Evolutionary conservation across 2,329 filamentous ascomycete genomes (phyloP).

Genomic region (Neoscytalidium dimidiatum): DNA sequence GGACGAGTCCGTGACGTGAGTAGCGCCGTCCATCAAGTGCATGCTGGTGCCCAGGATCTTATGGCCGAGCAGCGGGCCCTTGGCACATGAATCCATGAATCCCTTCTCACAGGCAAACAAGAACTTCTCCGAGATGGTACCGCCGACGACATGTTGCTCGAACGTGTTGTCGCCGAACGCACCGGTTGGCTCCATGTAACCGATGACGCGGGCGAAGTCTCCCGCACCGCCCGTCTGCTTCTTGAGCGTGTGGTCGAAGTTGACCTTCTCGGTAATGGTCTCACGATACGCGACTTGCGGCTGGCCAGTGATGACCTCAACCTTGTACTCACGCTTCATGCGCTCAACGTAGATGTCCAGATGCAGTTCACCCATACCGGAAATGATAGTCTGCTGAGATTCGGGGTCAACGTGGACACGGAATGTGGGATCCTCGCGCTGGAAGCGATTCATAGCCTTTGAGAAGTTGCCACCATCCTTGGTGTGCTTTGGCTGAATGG

Average conservation of each 20-base stretch:
- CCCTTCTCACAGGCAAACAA: slow-evolving; percentile 93
- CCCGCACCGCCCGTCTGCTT: slow-evolving; percentile 95
- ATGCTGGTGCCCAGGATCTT: slow-evolving; percentile 86
- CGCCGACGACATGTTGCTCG: slow-evolving; percentile 83
- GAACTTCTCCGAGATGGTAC: slow-evolving; percentile 93
- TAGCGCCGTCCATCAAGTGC: slow-evolving; percentile 94
- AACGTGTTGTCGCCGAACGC: slow-evolving; percentile 76
- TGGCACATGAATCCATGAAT: slow-evolving; percentile 78
- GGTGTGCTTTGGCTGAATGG: slow-evolving; percentile 92
- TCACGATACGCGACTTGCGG: slow-evolving; percentile 97
- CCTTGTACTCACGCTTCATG: slow-evolving; percentile 93
- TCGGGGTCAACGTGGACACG: slow-evolving; percentile 89
- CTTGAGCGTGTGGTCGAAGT: slow-evolving; percentile 92
- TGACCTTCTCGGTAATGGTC: slow-evolving; percentile 76
- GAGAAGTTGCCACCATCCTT: slow-evolving; percentile 93
- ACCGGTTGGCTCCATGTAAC: slow-evolving; percentile 85
- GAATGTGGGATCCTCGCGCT: slow-evolving; percentile 97
- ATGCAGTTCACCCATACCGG: slow-evolving; percentile 96
- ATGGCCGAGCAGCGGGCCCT: slow-evolving; percentile 90
- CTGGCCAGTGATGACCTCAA: slow-evolving; percentile 93
- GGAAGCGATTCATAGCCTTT: slow-evolving; percentile 98
- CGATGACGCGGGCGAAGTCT: slow-evolving; percentile 90
- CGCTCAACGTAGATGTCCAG: slow-evolving; percentile 97
- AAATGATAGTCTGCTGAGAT: slow-evolving; percentile 95
- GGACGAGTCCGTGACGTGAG: slow-evolving; percentile 95